Evolutionary conservation across 192 early-diverging fungal genomes (phyloP), one percentile per base, ranked within the genome.

Genomic region (Pilobolus umbonatus): DNA sequence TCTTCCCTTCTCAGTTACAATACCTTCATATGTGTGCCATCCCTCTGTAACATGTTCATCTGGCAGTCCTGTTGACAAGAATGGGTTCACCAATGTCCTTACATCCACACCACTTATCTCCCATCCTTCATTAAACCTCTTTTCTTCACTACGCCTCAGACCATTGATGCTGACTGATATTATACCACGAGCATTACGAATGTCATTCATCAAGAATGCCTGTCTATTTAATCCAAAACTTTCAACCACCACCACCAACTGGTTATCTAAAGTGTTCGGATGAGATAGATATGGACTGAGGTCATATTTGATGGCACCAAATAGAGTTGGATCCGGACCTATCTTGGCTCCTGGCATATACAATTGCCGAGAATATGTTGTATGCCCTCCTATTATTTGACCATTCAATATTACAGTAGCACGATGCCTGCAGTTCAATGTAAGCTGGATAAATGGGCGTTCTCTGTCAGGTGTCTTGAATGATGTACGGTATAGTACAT

Each of bases 51-150:
- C 42, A n/a, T 60, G 30, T 52, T 91, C 86, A 62, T 88, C 87
- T 0, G 89, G 89, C 59, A 92, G 78, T 0, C 92, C 92, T 10
- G 81, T 81, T 0, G 80, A 74, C n/a, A 68, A 78, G 72, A 77
- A 90, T 1, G 80, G 67, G 44, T 83, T 70, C 12, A 69, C 40
- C 22, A 88, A 43, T n/a, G 64, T 63, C 30, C 78, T 62, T 12
- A 88, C 83, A 75, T 90, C 87, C 2, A 94, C 83, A 36, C 92
- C 90, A 25, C 82, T 75, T 22, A 91, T 80, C 49, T 81, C 62
- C 85, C 90, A 88, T 43, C 45, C 63, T 25, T 82, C 64, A 4
- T 67, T 42, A 8, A 77, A 66, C 5, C 31, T 19, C 24, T 82
- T 79, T 10, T 68, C 73, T 0, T 73, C 65, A 32, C 72, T 52